A percentile compares a stretch with the other conserved stretches of the same genome.
Evolutionary conservation across 257 asterid species (phyloP).

Genomic region (Nicotiana tomentosiformis): DNA sequence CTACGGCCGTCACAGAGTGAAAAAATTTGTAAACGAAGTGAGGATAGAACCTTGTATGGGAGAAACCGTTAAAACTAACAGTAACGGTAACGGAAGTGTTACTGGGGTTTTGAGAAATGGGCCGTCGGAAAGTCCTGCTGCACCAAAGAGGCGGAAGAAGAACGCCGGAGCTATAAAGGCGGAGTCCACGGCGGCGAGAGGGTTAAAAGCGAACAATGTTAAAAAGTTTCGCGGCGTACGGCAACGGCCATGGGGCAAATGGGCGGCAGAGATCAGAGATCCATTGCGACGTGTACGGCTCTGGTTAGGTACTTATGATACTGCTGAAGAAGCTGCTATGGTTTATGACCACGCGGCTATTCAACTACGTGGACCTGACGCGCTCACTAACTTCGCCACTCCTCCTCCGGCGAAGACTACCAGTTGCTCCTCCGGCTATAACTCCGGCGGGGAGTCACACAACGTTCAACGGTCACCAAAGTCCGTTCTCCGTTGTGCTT

Average conservation of each 20-base stretch:
- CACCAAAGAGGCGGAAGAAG: slow-evolving; percentile 33
- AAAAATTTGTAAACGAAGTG: slow-evolving; percentile 62
- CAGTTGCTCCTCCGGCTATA: slow-evolving; percentile 47
- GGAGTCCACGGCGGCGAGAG: slow-evolving; percentile 8
- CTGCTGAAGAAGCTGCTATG: slow-evolving; percentile 99
- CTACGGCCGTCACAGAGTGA: slow-evolving; percentile 42
- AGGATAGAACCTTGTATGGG: slow-evolving; percentile 32
- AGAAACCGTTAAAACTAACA: background rate
- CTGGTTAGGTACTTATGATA: slow-evolving; percentile 88
- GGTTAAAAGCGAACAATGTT: slow-evolving; percentile 11
- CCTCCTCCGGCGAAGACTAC: slow-evolving; percentile 34
- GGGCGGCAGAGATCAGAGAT: slow-evolving; percentile 99
- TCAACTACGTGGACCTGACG: slow-evolving; percentile 87
- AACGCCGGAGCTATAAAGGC: slow-evolving; percentile 16
- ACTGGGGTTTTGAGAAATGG: slow-evolving; percentile 15
- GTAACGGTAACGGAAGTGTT: slow-evolving; percentile 16
- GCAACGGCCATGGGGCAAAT: slow-evolving; percentile 97
- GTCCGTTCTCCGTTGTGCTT: slow-evolving; percentile 54
- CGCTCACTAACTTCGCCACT: slow-evolving; percentile 67
- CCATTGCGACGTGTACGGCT: slow-evolving; percentile 75
- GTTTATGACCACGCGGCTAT: slow-evolving; percentile 99
- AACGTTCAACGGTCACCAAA: slow-evolving; percentile 57
- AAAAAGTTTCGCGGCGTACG: slow-evolving; percentile 85
- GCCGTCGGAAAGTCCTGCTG: slow-evolving; percentile 4
- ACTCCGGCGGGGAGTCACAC: slow-evolving; percentile 69